A percentile compares a stretch with the other conserved stretches of the same genome.
These are phyloP conservation scores for Berkeleyomyces basicola DNA, from an alignment of 2,329 filamentous ascomycete species.

Conservation along the genomic window DNA sequence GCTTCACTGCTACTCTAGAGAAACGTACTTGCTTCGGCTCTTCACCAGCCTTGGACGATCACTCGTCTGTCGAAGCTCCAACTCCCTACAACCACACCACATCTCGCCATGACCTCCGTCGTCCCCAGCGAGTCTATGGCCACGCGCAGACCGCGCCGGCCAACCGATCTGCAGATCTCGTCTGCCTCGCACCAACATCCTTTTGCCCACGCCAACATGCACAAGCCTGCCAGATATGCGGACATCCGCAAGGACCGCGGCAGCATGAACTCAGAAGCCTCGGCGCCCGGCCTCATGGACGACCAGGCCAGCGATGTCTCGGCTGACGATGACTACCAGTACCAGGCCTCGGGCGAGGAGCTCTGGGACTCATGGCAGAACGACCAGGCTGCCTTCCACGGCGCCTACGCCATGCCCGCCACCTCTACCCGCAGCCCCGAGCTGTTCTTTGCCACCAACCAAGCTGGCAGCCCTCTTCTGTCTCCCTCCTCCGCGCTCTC, in stretches of 20 bases:
- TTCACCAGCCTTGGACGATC: neutral
- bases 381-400: neutral
- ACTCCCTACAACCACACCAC: neutral
- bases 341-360: constrained; percentile 28
- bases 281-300: constrained; percentile 33
- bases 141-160: constrained; percentile 4
- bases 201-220: constrained; percentile 3
- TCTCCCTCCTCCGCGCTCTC: neutral
- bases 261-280: constrained; percentile 30
- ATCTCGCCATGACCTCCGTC: neutral
- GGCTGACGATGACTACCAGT: constrained; percentile 33
- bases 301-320: constrained; percentile 34
- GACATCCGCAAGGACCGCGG: constrained; percentile 21
- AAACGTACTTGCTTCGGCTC: neutral
- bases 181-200: constrained; percentile 11
- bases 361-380: constrained; percentile 37
- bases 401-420: constrained; percentile 13
- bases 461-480: neutral
- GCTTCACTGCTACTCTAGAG: neutral
- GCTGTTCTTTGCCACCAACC: constrained; percentile 2
- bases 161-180: constrained; percentile 7
- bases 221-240: constrained; percentile 11
- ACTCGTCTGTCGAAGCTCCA: neutral
- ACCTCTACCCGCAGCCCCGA: constrained; percentile 3
- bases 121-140: neutral